Evolutionary conservation across 441 rosid species (phyloP).

Genomic region (Arabidopsis lyrata): DNA sequence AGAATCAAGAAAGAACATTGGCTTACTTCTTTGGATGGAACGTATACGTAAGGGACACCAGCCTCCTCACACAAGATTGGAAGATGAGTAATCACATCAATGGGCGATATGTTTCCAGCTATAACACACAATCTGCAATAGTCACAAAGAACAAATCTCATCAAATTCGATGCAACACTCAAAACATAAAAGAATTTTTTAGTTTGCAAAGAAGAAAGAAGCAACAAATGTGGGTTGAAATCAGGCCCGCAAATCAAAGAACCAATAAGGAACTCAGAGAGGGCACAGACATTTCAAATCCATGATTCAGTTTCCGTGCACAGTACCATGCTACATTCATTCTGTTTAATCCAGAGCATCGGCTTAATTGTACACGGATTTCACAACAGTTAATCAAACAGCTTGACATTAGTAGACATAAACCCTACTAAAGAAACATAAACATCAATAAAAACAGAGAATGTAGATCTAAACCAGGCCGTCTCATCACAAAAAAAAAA

Average conservation of each 20-base stretch:
- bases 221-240: slow-evolving; percentile 47
- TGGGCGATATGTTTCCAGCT: slow-evolving; percentile 94
- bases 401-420: too few relatives aligned
- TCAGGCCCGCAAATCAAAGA: slow-evolving; percentile 65
- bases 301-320: slow-evolving; percentile 53
- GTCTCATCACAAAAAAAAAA: slow-evolving; percentile 43
- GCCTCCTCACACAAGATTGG: slow-evolving; percentile 47
- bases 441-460: background rate
- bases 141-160: background rate
- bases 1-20: background rate
- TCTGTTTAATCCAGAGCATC: slow-evolving; percentile 60
- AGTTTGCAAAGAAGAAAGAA: background rate
- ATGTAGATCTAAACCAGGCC: slow-evolving; percentile 60
- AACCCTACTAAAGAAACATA: background rate
- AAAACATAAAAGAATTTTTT: background rate
- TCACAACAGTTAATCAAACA: background rate
- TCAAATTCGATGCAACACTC: background rate
- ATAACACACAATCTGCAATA: slow-evolving; percentile 76
- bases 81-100: slow-evolving; percentile 96
- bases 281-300: slow-evolving; percentile 66
- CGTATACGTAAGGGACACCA: slow-evolving; percentile 67
- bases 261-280: slow-evolving; percentile 46
- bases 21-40: slow-evolving; percentile 89
- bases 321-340: slow-evolving; percentile 65
- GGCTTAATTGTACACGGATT: slow-evolving; percentile 58